A percentile compares a stretch with the other conserved stretches of the same genome.
These are phyloP conservation scores for Quercus lobata DNA, from an alignment of 331 rosid genomes.

Conservation along the genomic window DNA sequence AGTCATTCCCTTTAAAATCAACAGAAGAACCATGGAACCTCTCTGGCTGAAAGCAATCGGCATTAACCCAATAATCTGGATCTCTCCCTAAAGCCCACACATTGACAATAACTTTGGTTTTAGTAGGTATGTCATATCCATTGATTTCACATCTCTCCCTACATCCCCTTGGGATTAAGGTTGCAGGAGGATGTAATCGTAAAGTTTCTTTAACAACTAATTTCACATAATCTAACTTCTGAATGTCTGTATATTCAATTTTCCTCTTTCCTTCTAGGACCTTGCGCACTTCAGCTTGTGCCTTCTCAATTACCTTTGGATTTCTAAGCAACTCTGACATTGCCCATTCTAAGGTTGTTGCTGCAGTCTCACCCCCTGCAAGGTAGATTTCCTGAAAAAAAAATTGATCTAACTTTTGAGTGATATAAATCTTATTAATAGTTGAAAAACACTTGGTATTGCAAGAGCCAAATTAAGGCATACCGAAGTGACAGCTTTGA, in stretches of 20 bases:
- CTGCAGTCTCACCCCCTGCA: not conserved
- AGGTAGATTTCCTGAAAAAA: not conserved
- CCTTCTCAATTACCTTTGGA: not conserved
- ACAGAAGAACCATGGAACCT: not conserved
- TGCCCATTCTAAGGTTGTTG: constrained; percentile 5
- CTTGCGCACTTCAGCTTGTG: not conserved
- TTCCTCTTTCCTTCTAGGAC: not conserved
- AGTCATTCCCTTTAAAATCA: not conserved
- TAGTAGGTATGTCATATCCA: not conserved
- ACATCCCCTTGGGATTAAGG: not conserved
- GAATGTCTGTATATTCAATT: not conserved
- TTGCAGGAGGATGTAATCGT: not conserved
- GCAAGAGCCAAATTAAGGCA: not conserved
- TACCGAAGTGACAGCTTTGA: constrained; percentile 2
- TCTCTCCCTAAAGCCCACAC: not conserved
- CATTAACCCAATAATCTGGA: not conserved
- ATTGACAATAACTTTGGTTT: not conserved
- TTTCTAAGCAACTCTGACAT: not conserved
- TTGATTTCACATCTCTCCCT: not conserved
- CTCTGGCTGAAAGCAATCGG: not conserved
- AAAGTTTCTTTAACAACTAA: not conserved
- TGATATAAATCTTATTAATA: too few species aligned
- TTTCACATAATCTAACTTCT: not conserved
- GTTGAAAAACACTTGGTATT: too few species aligned
- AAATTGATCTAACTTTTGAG: too few species aligned